Conservation (phyloP, 2,329 filamentous ascomycete species). For the Paraphaeosphaeria sporulosa region DNA sequence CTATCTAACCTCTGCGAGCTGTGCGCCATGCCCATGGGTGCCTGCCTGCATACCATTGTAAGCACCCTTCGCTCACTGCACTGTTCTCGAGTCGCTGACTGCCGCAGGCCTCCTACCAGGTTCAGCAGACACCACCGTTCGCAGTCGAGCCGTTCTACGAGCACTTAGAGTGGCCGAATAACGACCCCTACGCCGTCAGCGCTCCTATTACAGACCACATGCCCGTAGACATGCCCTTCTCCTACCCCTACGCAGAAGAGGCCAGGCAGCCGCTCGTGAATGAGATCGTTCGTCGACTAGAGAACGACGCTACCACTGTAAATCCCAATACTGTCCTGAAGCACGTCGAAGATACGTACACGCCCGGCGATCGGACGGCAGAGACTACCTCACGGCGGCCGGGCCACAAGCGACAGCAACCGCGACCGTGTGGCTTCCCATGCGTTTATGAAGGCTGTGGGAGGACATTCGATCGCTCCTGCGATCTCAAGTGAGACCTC, state of each 20-base stretch:
- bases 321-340: slow-evolving; percentile 34
- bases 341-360: slow-evolving; percentile 40
- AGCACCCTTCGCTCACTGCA: not conserved
- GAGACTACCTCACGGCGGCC: slow-evolving; percentile 14
- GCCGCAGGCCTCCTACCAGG: slow-evolving; percentile 21
- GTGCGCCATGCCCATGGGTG: slow-evolving; percentile 28
- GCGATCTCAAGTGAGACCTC: slow-evolving; percentile 45
- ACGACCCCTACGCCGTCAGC: slow-evolving; percentile 14
- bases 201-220: slow-evolving; percentile 17
- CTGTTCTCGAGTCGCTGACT: slow-evolving; percentile 16
- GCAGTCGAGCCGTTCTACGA: slow-evolving; percentile 20
- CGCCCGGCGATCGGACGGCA: slow-evolving; percentile 36
- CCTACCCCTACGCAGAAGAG: slow-evolving; percentile 11
- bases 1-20: slow-evolving; percentile 34
- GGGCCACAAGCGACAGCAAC: slow-evolving; percentile 33
- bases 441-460: slow-evolving; percentile 33
- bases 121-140: slow-evolving; percentile 17
- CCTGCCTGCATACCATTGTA: slow-evolving; percentile 34
- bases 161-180: slow-evolving; percentile 25
- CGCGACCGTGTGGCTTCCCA: slow-evolving; percentile 34
- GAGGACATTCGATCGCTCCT: slow-evolving; percentile 40
- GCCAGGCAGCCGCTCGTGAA: slow-evolving; percentile 19
- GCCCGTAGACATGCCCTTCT: slow-evolving; percentile 14
- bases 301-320: slow-evolving; percentile 39
- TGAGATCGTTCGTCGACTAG: slow-evolving; percentile 23